phyloP scores from a whole-genome alignment of 306 rosid genomes.

The Lotus japonicus region DNA sequence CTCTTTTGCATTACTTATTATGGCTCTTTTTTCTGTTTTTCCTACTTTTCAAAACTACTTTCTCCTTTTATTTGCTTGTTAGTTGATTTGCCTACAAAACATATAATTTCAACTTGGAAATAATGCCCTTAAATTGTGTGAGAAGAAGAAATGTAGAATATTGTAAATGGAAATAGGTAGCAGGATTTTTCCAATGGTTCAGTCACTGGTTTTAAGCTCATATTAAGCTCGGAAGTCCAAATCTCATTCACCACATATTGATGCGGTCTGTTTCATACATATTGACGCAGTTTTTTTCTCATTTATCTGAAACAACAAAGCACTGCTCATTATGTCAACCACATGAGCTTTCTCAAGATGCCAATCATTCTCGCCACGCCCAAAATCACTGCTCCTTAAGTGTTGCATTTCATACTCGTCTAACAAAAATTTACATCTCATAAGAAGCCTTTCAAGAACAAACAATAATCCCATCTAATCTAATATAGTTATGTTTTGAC shows the following conservation, averaged over 20 bases:
- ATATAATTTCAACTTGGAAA: no score
- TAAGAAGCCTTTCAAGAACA: constrained; percentile 86
- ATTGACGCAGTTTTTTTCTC: constrained; percentile 75
- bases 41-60: no score
- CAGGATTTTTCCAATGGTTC: no score
- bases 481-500: constrained; percentile 60
- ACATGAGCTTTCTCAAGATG: constrained; percentile 82
- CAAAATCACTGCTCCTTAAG: constrained; percentile 34
- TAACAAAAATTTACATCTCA: constrained; percentile 86
- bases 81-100: no score
- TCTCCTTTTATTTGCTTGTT: no score
- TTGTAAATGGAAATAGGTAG: no score
- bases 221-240: no score
- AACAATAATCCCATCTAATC: constrained; percentile 85
- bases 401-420: constrained; percentile 64
- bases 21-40: no score
- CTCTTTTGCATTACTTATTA: no score
- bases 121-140: no score
- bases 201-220: no score
- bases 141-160: no score
- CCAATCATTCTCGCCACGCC: constrained; percentile 35
- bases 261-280: constrained; percentile 75
- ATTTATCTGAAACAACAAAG: constrained; percentile 60
- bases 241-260: constrained; percentile 84
- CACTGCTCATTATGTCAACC: constrained; percentile 82